Evolutionary conservation across 192 early-diverging fungal genomes (phyloP).

Genomic region (Phycomyces nitens): DNA sequence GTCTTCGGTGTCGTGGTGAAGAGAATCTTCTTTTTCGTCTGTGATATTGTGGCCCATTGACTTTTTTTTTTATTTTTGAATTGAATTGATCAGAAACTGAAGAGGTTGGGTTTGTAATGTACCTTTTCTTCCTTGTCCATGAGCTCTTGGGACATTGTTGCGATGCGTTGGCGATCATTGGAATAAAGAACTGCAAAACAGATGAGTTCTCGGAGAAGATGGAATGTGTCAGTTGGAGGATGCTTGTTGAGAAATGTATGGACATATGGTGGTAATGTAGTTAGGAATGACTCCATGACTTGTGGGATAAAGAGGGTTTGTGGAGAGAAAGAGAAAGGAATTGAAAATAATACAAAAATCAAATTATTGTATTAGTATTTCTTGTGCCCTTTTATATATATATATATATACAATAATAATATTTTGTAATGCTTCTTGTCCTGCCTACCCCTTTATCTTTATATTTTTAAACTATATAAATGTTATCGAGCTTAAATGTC

Average conservation of each 20-base stretch:
- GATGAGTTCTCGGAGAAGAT: conserved; percentile 32
- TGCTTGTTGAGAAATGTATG: conserved; percentile 28
- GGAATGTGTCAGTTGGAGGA: conserved; percentile 31
- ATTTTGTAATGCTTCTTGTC: too few relatives aligned
- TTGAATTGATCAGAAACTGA: too few relatives aligned
- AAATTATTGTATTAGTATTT: too few relatives aligned
- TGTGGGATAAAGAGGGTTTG: background rate
- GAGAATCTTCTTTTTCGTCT: too few relatives aligned
- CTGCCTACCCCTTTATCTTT: too few relatives aligned
- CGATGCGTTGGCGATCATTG: conserved; percentile 22
- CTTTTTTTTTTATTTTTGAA: too few relatives aligned
- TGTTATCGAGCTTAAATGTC: too few relatives aligned
- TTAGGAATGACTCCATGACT: conserved; percentile 34
- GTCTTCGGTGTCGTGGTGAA: background rate
- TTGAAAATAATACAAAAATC: too few relatives aligned
- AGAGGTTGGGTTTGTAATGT: background rate
- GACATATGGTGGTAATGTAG: conserved; percentile 40
- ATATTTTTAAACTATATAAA: too few relatives aligned
- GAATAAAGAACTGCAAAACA: conserved; percentile 39
- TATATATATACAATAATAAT: too few relatives aligned
- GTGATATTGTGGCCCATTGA: too few relatives aligned
- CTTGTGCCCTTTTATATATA: too few relatives aligned
- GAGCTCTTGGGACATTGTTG: conserved; percentile 4
- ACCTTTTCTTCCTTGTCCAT: conserved; percentile 6
- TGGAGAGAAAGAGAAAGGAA: conserved; percentile 1